phyloP scores from a whole-genome alignment of 768 basidiomycete genomes.

The Serendipita sp. region DNA sequence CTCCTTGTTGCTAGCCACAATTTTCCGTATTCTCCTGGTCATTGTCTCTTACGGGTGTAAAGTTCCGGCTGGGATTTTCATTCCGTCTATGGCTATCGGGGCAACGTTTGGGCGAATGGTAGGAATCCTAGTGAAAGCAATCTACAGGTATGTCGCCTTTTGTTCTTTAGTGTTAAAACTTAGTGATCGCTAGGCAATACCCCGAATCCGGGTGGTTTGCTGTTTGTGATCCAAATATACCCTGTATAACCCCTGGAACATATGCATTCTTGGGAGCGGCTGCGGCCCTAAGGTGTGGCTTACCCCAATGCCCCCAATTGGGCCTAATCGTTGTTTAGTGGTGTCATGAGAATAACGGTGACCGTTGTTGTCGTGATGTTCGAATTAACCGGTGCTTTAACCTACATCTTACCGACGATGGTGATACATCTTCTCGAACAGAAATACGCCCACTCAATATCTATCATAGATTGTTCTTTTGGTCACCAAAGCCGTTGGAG shows the following conservation, averaged over 20 bases:
- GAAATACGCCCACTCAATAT: background rate
- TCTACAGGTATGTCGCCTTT: slow-evolving; percentile 45
- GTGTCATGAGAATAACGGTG: slow-evolving; percentile 93
- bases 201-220: slow-evolving; percentile 77
- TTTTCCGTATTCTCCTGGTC: slow-evolving; percentile 73
- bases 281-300: slow-evolving; percentile 67
- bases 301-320: background rate
- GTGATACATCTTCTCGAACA: slow-evolving; percentile 27
- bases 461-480: slow-evolving; percentile 69
- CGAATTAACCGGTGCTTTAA: slow-evolving; percentile 90
- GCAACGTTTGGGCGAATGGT: slow-evolving; percentile 96
- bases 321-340: slow-evolving; percentile 30
- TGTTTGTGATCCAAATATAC: slow-evolving; percentile 77
- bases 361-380: slow-evolving; percentile 99
- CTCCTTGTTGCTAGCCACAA: slow-evolving; percentile 78
- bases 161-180: background rate
- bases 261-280: slow-evolving; percentile 97
- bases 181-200: slow-evolving; percentile 41
- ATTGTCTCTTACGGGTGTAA: slow-evolving; percentile 90
- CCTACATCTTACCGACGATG: slow-evolving; percentile 96
- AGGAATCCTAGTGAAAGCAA: slow-evolving; percentile 88
- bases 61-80: slow-evolving; percentile 95
- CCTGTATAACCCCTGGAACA: slow-evolving; percentile 96
- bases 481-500: slow-evolving; percentile 93
- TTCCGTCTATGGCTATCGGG: slow-evolving; percentile 97